phyloP scores from a whole-genome alignment of 1,284 basidiomycete species.

The Ustilago trichophora region DNA sequence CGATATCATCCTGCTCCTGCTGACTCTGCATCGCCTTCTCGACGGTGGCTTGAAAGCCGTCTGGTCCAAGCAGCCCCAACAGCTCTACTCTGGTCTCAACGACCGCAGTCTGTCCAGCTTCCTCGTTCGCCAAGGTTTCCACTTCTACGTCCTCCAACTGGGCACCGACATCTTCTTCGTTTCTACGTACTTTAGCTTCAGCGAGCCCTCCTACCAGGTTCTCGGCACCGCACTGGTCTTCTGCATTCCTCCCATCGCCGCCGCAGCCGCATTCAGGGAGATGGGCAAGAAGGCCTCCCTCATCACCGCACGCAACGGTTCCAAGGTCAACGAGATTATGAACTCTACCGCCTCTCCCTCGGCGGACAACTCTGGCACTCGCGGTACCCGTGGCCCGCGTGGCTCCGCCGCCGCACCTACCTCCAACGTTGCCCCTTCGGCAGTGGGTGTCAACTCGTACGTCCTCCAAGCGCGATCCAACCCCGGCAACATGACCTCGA shows the following conservation, averaged over 20 bases:
- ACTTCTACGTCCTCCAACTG: slow-evolving; percentile 32
- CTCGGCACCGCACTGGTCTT: slow-evolving; percentile 24
- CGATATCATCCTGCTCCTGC: slow-evolving; percentile 30
- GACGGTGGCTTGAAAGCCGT: slow-evolving; percentile 34
- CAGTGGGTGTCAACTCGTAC: slow-evolving; percentile 12
- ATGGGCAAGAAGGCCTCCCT: slow-evolving; percentile 36
- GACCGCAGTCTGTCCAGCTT: slow-evolving; percentile 23
- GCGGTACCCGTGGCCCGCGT: neutral
- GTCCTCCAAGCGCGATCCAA: slow-evolving; percentile 19
- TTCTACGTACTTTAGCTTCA: slow-evolving; percentile 23
- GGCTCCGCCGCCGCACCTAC: neutral
- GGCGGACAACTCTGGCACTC: slow-evolving; percentile 5
- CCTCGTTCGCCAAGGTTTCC: slow-evolving; percentile 39
- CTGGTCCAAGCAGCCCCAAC: slow-evolving; percentile 9
- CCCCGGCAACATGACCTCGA: too few relatives aligned
- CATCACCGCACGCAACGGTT: slow-evolving; percentile 3
- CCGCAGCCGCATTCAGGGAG: slow-evolving; percentile 34
- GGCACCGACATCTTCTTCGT: slow-evolving; percentile 36
- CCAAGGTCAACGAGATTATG: slow-evolving; percentile 38
- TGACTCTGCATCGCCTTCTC: slow-evolving; percentile 40
- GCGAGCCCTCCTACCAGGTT: slow-evolving; percentile 21
- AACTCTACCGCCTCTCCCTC: slow-evolving; percentile 21
- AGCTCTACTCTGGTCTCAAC: slow-evolving; percentile 10
- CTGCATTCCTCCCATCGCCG: slow-evolving; percentile 35
- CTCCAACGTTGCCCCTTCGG: neutral